These are phyloP conservation scores for Heliamphora exappendiculata DNA, from an alignment of 148 eudicot species.

Conservation along the genomic window DNA sequence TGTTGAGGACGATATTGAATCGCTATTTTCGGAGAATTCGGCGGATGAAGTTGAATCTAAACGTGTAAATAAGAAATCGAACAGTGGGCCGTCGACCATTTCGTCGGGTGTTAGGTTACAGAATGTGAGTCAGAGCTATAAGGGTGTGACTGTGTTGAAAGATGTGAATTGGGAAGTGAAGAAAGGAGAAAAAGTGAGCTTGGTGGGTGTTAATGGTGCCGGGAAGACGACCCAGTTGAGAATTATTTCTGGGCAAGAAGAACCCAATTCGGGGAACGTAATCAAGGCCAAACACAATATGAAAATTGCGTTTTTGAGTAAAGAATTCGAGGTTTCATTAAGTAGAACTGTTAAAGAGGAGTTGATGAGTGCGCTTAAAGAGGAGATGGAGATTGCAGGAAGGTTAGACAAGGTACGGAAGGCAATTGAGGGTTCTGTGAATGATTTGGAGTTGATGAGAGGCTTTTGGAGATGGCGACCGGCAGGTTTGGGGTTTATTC, in stretches of 20 bases:
- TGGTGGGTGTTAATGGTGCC: conserved; percentile 97
- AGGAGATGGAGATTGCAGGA: conserved; percentile 74
- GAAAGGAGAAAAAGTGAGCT: conserved; percentile 88
- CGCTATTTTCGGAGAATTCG: conserved; percentile 51
- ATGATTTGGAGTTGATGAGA: conserved; percentile 94
- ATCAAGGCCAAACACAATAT: conserved; percentile 78
- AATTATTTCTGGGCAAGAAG: conserved; percentile 78
- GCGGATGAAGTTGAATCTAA: conserved; percentile 21
- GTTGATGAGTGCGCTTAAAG: conserved; percentile 80
- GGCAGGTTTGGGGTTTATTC: too few relatives aligned
- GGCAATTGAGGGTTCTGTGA: conserved; percentile 73
- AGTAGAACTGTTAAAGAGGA: conserved; percentile 82
- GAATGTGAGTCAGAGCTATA: conserved; percentile 68
- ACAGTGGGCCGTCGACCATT: conserved; percentile 69
- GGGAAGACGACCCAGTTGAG: conserved; percentile 96
- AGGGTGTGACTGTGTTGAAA: conserved; percentile 75
- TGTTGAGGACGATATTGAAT: conserved; percentile 58
- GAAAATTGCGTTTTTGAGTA: conserved; percentile 84
- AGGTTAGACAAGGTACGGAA: conserved; percentile 89
- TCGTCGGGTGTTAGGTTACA: conserved; percentile 86
- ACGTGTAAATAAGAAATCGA: conserved; percentile 34
- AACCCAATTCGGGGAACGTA: conserved; percentile 87
- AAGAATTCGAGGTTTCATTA: conserved; percentile 85
- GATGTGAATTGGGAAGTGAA: conserved; percentile 92
- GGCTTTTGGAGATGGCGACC: too few relatives aligned